These are phyloP conservation scores for Sherardia arvensis DNA, from an alignment of 257 asterid species.

Conservation along the genomic window DNA sequence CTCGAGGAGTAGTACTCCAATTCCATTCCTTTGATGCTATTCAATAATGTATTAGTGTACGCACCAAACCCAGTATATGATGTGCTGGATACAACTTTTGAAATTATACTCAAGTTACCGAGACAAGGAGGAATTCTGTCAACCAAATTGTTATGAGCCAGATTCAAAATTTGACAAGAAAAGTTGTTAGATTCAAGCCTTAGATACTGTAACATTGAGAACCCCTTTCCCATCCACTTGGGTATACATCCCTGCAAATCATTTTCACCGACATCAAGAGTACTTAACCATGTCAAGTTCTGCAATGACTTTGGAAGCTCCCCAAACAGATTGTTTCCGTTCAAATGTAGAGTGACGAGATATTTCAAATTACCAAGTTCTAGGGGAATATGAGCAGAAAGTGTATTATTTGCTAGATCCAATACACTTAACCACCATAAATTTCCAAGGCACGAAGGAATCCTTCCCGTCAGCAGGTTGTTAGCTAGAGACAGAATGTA, in stretches of 20 bases:
- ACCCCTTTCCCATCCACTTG: slow-evolving; percentile 14
- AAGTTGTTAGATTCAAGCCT: slow-evolving; percentile 19
- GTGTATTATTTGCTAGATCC: slow-evolving; percentile 12
- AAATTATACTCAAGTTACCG: neutral
- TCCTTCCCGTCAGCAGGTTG: neutral
- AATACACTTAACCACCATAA: neutral
- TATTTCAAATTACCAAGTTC: slow-evolving; percentile 10
- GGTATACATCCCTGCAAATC: slow-evolving; percentile 9
- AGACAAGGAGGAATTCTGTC: neutral
- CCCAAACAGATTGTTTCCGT: slow-evolving; percentile 9
- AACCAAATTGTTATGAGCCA: neutral
- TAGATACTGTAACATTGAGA: slow-evolving; percentile 7
- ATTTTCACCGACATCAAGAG: neutral
- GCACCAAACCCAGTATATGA: too few species aligned
- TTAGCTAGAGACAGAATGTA: neutral
- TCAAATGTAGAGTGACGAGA: slow-evolving; percentile 16
- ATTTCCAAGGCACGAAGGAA: slow-evolving; percentile 8
- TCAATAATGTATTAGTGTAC: neutral
- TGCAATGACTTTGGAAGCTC: neutral
- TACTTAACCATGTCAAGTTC: neutral
- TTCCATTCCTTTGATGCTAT: slow-evolving; percentile 1
- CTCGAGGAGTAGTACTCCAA: neutral
- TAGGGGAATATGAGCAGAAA: slow-evolving; percentile 14
- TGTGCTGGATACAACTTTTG: neutral
- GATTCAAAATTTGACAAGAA: too few species aligned